Percentiles rank a stretch among this genome's conserved stretches.
These are phyloP conservation scores for Nannochloropsis gaditana DNA, from an alignment of 108 stramenopile species.

Conservation along the genomic window DNA sequence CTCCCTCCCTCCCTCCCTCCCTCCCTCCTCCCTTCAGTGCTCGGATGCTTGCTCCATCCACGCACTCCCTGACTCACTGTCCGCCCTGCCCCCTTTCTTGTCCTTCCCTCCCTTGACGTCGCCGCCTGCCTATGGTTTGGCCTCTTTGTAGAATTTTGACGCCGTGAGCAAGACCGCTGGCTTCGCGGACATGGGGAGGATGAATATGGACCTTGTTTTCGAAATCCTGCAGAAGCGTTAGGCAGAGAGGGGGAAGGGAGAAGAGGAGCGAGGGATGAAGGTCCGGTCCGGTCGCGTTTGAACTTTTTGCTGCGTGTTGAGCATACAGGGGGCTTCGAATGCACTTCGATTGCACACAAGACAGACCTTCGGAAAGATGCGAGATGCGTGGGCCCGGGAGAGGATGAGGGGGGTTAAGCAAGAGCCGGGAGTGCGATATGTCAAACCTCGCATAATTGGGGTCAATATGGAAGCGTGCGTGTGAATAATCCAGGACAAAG, in stretches of 20 bases:
- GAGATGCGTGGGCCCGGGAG: too few relatives aligned
- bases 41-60: not conserved
- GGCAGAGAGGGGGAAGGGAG: not conserved
- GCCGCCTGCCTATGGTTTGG: not conserved
- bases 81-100: not conserved
- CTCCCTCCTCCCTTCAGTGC: not conserved
- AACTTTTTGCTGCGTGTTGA: too few relatives aligned
- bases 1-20: not conserved
- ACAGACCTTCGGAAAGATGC: too few relatives aligned
- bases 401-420: too few relatives aligned
- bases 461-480: too few relatives aligned
- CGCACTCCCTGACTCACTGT: not conserved
- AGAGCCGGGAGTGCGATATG: too few relatives aligned
- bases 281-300: not conserved
- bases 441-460: too few relatives aligned
- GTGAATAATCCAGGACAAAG: too few relatives aligned
- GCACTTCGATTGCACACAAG: too few relatives aligned
- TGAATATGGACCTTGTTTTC: constrained; percentile 92
- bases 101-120: not conserved
- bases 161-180: constrained; percentile 71
- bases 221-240: constrained; percentile 65
- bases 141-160: constrained; percentile 80
- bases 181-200: constrained; percentile 94
- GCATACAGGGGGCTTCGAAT: too few relatives aligned
- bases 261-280: not conserved